Conservation (phyloP, 176 grass and related monocot genomes). For the Coix lacrymajobi region DNA sequence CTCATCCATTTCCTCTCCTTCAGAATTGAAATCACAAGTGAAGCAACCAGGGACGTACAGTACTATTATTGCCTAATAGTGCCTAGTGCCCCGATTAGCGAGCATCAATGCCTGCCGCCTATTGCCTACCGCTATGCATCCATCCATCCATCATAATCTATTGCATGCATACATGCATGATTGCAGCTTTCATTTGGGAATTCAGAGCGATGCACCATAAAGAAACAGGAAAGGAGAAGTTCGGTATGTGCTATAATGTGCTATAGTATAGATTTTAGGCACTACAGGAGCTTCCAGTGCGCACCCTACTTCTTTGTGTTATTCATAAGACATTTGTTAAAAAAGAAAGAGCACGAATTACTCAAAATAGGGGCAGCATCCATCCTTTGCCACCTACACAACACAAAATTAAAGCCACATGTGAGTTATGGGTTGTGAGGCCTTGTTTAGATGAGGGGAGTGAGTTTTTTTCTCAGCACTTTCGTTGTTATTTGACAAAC, state of each 20-base stretch:
- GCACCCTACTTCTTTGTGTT: too few relatives aligned
- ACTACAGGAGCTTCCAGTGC: background rate
- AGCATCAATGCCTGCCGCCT: conserved; percentile 13
- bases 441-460: too few relatives aligned
- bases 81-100: conserved; percentile 3
- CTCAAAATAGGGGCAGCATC: background rate
- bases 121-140: conserved; percentile 19
- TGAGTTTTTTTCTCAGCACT: too few relatives aligned
- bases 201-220: background rate
- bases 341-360: background rate
- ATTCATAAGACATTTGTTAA: background rate
- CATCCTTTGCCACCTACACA: background rate
- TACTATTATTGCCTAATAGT: background rate
- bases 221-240: background rate
- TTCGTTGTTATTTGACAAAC: too few relatives aligned
- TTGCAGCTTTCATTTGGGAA: background rate
- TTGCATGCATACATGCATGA: background rate
- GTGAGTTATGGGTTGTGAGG: background rate
- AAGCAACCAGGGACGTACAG: background rate
- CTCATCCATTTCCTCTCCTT: background rate
- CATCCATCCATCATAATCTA: background rate
- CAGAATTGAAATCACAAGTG: too few relatives aligned
- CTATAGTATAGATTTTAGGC: background rate
- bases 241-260: background rate
- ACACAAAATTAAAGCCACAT: background rate